A percentile compares a stretch with the other conserved stretches of the same genome.
Evolutionary conservation across 2,329 filamentous ascomycete species (phyloP).

Genomic region (Proliferodiscus dingleyae): DNA sequence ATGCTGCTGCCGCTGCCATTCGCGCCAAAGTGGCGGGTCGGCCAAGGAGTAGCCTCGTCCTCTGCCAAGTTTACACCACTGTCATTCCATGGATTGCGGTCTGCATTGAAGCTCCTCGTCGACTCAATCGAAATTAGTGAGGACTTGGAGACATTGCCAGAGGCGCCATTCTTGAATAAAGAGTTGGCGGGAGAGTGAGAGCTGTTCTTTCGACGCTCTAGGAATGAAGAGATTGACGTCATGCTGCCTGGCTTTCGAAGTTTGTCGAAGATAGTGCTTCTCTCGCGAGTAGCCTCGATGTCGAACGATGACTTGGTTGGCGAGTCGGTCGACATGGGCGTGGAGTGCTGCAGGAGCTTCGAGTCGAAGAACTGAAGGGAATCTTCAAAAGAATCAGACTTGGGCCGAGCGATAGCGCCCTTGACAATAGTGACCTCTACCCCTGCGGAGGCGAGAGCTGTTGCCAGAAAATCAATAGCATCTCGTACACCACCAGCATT

Average conservation of each 20-base stretch:
- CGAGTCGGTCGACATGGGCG: constrained; percentile 76
- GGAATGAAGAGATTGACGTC: constrained; percentile 91
- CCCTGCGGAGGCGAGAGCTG: constrained; percentile 79
- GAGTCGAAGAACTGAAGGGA: constrained; percentile 96
- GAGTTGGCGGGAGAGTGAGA: constrained; percentile 75
- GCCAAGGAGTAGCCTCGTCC: constrained; percentile 66
- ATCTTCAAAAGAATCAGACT: constrained; percentile 98
- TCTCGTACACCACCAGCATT: constrained; percentile 93
- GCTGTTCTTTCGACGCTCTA: constrained; percentile 92
- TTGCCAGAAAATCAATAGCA: constrained; percentile 89
- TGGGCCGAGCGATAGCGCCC: constrained; percentile 93
- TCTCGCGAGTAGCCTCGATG: constrained; percentile 74
- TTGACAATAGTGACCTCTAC: constrained; percentile 85
- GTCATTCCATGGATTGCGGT: constrained; percentile 97
- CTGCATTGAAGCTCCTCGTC: constrained; percentile 81
- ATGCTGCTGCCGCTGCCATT: constrained; percentile 50
- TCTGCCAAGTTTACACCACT: constrained; percentile 92
- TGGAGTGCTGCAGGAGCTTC: constrained; percentile 88
- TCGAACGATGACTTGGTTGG: constrained; percentile 81
- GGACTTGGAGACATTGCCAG: constrained; percentile 85
- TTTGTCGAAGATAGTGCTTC: constrained; percentile 81
- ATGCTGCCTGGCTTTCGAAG: constrained; percentile 93
- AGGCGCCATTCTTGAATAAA: constrained; percentile 82
- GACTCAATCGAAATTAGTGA: constrained; percentile 96
- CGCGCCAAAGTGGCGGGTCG: constrained; percentile 55